phyloP scores from a whole-genome alignment of 2,329 filamentous ascomycete species.

The Penicillium sp. region DNA sequence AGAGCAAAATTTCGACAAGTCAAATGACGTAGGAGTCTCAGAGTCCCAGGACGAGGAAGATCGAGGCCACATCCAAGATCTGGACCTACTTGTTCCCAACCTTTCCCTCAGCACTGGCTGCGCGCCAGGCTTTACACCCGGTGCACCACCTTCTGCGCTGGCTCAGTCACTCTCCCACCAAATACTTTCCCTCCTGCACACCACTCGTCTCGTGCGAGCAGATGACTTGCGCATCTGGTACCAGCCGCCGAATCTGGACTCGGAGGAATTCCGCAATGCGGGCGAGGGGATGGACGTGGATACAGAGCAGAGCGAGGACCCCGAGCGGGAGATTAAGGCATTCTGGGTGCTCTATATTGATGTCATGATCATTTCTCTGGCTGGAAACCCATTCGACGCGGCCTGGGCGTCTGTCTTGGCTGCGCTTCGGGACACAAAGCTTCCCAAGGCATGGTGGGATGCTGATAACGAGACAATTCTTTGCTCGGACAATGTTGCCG shows the following conservation, averaged over 20 bases:
- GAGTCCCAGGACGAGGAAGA: constrained; percentile 50
- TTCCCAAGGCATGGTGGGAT: constrained; percentile 82
- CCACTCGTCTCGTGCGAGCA: constrained; percentile 62
- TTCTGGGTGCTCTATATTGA: constrained; percentile 97
- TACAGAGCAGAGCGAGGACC: constrained; percentile 37
- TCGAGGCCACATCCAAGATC: constrained; percentile 46
- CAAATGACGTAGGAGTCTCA: constrained; percentile 14
- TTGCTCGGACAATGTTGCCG: constrained; percentile 62
- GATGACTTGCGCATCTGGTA: constrained; percentile 73
- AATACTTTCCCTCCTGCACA: constrained; percentile 72
- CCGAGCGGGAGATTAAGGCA: constrained; percentile 61
- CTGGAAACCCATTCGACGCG: constrained; percentile 87
- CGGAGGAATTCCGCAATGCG: constrained; percentile 34
- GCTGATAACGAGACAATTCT: constrained; percentile 73
- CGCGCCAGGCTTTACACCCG: constrained; percentile 79
- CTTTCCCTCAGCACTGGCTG: constrained; percentile 89
- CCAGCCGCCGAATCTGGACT: constrained; percentile 44
- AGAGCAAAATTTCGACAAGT: constrained; percentile 36
- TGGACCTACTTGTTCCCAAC: constrained; percentile 83
- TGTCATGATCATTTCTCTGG: constrained; percentile 87
- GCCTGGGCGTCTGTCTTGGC: constrained; percentile 83
- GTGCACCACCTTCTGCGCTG: constrained; percentile 72
- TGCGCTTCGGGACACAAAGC: constrained; percentile 70
- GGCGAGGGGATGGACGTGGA: constrained; percentile 50
- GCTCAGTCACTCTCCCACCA: constrained; percentile 84